Evolutionary conservation across 768 basidiomycete species (phyloP), one percentile per base, ranked within the genome.

Genomic region (Tephrocybe rancida): DNA sequence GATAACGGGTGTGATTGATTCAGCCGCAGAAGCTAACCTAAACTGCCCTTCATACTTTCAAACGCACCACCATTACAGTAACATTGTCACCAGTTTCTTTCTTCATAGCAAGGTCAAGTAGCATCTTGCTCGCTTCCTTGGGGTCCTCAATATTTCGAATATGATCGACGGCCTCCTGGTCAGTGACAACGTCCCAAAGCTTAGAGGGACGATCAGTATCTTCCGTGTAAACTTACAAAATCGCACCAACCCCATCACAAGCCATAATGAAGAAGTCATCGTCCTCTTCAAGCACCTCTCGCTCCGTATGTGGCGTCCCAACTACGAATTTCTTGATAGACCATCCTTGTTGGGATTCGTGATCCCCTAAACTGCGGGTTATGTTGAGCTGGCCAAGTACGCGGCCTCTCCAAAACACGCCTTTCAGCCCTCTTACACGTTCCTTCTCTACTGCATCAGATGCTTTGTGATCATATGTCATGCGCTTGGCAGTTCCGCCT

Each of bases 81-180:
- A 59, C 51, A 53, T 59, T 59, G 44, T 59, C 58, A 18, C 54
- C 54, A n/a, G 58, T 59, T n/a, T 52, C 51, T 24, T 56, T 55
- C 37, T 50, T 22, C 26, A 53, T 30, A 30, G 58, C 58, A 39
- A 52, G 44, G 22, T 53, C 58, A 16, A 59, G 37, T 26, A 59
- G 58, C 41, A 25, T 55, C 32, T 59, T 53, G 51, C 58, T 59
- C 10, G 58, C 58, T 22, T 43, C 47, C 32, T 53, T 37, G 6
- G 52, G 50, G 34, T 59, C 58, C 18, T 53, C 39, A 14, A 44
- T 39, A 7, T 48, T 27, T 39, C 54, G 50, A 13, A 59, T 46
- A 3, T 43, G 47, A 44, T 59, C 54, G 21, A 59, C 41, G 22
- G 58, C 58, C 14, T 56, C 34, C 27, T 59, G 58, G 44, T 59